Evolutionary conservation across 2,329 filamentous ascomycete species (phyloP).

Genomic region (Aspergillus pseudoviridinutans): DNA sequence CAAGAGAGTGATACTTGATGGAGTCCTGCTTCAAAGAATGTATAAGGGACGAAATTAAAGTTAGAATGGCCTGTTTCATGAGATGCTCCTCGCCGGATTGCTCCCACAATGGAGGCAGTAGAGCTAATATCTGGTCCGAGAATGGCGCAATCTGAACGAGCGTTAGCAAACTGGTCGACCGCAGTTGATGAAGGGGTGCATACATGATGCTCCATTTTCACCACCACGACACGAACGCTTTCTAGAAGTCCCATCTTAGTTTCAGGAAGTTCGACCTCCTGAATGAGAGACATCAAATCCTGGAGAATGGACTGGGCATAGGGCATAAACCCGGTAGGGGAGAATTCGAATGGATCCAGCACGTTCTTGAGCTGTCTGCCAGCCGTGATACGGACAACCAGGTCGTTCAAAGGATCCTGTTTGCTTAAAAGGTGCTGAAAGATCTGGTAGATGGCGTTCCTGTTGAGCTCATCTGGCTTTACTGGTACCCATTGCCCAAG

Average conservation of each 20-base stretch:
- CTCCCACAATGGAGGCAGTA: constrained; percentile 80
- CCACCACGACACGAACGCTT: constrained; percentile 76
- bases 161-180: constrained; percentile 4
- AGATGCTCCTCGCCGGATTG: constrained; percentile 81
- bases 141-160: constrained; percentile 52
- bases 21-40: constrained; percentile 77
- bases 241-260: constrained; percentile 87
- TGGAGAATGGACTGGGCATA: constrained; percentile 71
- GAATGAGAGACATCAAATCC: constrained; percentile 71
- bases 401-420: constrained; percentile 75
- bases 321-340: constrained; percentile 67
- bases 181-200: constrained; percentile 11
- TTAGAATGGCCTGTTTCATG: constrained; percentile 89
- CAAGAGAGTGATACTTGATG: constrained; percentile 70
- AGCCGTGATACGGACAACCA: constrained; percentile 87
- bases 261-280: constrained; percentile 75
- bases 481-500: constrained; percentile 86
- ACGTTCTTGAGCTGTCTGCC: constrained; percentile 78
- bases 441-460: constrained; percentile 77
- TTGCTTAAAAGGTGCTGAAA: constrained; percentile 81
- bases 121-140: constrained; percentile 75
- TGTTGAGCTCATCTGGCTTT: constrained; percentile 64
- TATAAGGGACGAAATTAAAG: constrained; percentile 79
- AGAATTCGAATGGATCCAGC: constrained; percentile 81
- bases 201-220: constrained; percentile 72